Percentiles rank a stretch among this genome's conserved stretches.
Conservation (phyloP, 75 land plant genomes). For the Azolla pinnata region DNA sequence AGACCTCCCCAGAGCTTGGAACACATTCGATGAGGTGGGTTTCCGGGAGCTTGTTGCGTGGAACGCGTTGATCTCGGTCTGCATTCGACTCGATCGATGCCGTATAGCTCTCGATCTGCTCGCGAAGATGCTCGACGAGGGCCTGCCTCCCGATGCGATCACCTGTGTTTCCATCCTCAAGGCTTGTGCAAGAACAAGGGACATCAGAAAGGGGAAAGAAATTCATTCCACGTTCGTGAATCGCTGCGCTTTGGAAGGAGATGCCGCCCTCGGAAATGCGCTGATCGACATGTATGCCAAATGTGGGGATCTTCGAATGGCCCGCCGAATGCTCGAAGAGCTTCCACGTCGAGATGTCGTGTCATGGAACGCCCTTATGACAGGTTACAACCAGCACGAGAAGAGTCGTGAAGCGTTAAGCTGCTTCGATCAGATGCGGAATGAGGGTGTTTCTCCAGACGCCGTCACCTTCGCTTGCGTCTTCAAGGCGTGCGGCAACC, state of each 20-base stretch:
- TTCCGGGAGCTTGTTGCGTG: neutral
- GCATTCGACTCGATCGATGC: constrained; percentile 1
- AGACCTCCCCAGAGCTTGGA: neutral
- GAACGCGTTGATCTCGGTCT: constrained; percentile 12
- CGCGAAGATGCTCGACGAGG: constrained; percentile 3
- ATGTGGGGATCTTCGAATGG: constrained; percentile 12
- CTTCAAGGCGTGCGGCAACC: constrained; percentile 11
- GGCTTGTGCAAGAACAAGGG: constrained; percentile 3
- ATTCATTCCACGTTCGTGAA: constrained; percentile 1
- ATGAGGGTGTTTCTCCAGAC: constrained; percentile 7
- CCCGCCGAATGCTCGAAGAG: constrained; percentile 8
- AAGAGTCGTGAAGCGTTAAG: constrained; percentile 7
- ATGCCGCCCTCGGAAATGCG: constrained; percentile 8
- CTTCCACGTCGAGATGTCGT: constrained; percentile 6
- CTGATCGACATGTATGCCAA: constrained; percentile 22
- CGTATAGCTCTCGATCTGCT: constrained; percentile 6
- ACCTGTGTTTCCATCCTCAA: constrained; percentile 4
- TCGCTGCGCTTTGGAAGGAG: neutral
- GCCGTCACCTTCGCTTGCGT: constrained; percentile 12
- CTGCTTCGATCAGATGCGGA: constrained; percentile 4
- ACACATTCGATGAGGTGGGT: constrained; percentile 6
- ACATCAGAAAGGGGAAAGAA: neutral
- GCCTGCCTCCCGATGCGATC: neutral
- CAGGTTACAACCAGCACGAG: constrained; percentile 14
- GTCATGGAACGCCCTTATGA: constrained; percentile 19